Conservation (phyloP, 352 stramenopile species). For the Phytopythium oedochilum region DNA sequence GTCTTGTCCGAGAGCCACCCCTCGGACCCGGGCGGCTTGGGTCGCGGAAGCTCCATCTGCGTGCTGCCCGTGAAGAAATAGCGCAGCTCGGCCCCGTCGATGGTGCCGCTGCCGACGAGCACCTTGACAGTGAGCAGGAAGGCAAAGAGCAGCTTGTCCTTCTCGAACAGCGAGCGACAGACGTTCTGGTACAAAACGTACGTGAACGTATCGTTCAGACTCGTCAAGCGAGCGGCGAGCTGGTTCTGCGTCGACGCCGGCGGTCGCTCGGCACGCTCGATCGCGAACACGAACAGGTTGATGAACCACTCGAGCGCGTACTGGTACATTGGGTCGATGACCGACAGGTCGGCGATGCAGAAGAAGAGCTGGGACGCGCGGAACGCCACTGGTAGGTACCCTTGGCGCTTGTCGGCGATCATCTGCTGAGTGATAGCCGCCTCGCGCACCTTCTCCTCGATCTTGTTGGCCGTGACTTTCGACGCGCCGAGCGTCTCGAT, state of each 20-base stretch:
- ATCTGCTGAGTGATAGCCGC: conserved; percentile 90
- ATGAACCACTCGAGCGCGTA: conserved; percentile 97
- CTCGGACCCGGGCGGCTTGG: conserved; percentile 51
- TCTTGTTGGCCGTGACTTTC: conserved; percentile 92
- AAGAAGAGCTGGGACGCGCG: conserved; percentile 93
- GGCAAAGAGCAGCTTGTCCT: conserved; percentile 95
- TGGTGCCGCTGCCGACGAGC: conserved; percentile 69
- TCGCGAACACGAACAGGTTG: conserved; percentile 91
- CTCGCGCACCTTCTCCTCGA: conserved; percentile 93
- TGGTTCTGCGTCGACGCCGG: conserved; percentile 11
- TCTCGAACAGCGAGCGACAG: conserved; percentile 95
- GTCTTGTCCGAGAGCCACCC: conserved; percentile 87
- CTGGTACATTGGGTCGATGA: conserved; percentile 96
- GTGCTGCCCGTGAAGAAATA: conserved; percentile 94
- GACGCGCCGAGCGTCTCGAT: conserved; percentile 93
- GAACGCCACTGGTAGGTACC: conserved; percentile 91
- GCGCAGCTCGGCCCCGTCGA: conserved; percentile 75
- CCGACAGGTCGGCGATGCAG: conserved; percentile 89
- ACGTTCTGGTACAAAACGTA: conserved; percentile 94
- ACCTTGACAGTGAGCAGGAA: conserved; percentile 94
- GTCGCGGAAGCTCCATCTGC: conserved; percentile 84
- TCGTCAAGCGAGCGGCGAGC: conserved; percentile 77
- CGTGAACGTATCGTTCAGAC: conserved; percentile 94
- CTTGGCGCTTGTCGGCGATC: conserved; percentile 90
- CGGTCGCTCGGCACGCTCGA: conserved; percentile 79